Percentiles rank a stretch among this genome's conserved stretches.
Evolutionary conservation across 2,329 filamentous ascomycete species (phyloP).

Genomic region (Neoarthrinium moseri): DNA sequence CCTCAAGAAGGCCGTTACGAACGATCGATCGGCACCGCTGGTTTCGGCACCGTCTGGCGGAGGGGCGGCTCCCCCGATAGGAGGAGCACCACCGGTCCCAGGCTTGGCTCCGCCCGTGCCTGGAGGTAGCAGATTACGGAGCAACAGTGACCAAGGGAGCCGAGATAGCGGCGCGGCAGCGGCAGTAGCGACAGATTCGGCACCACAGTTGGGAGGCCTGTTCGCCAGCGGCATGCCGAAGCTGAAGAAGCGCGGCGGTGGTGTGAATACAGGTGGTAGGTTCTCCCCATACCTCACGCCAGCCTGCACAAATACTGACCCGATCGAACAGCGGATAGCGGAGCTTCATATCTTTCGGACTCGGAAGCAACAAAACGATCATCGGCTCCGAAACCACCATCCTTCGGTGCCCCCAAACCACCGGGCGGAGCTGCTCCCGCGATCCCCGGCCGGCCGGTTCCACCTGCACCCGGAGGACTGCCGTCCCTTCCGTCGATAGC

Average conservation of each 20-base stretch:
- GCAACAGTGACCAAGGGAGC: conserved; percentile 74
- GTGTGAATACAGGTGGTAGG: conserved; percentile 70
- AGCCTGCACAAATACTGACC: neutral
- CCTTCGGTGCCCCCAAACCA: conserved; percentile 52
- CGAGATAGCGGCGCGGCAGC: conserved; percentile 39
- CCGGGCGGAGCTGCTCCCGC: conserved; percentile 59
- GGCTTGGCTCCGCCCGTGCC: conserved; percentile 72
- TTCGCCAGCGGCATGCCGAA: conserved; percentile 97
- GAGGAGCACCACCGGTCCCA: conserved; percentile 80
- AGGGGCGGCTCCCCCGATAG: conserved; percentile 59
- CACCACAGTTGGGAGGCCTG: conserved; percentile 81
- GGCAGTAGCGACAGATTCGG: conserved; percentile 50
- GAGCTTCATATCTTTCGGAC: conserved; percentile 77
- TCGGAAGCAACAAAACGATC: conserved; percentile 53
- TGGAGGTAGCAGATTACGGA: conserved; percentile 65
- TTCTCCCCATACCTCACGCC: conserved; percentile 2
- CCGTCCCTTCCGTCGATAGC: conserved; percentile 54
- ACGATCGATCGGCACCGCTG: conserved; percentile 84
- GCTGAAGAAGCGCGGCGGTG: conserved; percentile 81
- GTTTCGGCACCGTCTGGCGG: conserved; percentile 57
- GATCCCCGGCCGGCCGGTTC: conserved; percentile 54
- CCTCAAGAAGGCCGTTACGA: conserved; percentile 84
- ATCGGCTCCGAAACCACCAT: conserved; percentile 50
- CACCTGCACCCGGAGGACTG: conserved; percentile 30
- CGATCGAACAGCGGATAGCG: conserved; percentile 54